Evolutionary conservation across 306 rosid genomes (phyloP).

Genomic region (Citrullus colocynthis): DNA sequence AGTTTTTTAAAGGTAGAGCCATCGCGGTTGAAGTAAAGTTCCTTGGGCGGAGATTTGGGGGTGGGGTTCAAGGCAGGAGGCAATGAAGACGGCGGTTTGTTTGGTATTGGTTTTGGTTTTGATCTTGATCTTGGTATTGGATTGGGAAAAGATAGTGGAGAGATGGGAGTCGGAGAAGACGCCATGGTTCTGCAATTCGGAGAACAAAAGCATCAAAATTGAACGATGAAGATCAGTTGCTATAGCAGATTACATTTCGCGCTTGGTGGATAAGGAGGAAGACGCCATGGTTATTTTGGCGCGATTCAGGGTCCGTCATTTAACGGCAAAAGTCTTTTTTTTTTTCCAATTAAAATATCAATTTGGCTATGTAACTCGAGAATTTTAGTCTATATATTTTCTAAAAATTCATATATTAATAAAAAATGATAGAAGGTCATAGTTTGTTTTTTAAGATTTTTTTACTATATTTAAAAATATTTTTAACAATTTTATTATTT

Average conservation of each 20-base stretch:
- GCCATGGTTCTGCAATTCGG: slow-evolving; percentile 32
- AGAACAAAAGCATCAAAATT: neutral
- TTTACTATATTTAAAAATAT: too few species aligned
- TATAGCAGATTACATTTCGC: too few species aligned
- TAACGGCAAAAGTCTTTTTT: neutral
- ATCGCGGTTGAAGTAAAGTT: slow-evolving; percentile 62
- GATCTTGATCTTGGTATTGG: neutral
- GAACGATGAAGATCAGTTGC: neutral
- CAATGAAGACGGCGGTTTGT: slow-evolving; percentile 17
- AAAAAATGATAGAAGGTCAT: too few species aligned
- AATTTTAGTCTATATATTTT: too few species aligned
- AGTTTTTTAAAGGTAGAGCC: slow-evolving; percentile 64
- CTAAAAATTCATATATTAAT: too few species aligned
- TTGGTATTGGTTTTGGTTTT: slow-evolving; percentile 1
- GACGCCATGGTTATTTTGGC: neutral
- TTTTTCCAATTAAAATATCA: too few species aligned
- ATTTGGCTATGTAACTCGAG: too few species aligned
- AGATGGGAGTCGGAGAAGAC: slow-evolving; percentile 38
- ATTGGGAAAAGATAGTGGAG: slow-evolving; percentile 40
- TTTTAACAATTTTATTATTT: too few species aligned
- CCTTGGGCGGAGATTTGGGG: slow-evolving; percentile 54
- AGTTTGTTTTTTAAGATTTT: too few species aligned
- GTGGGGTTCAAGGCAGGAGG: slow-evolving; percentile 24
- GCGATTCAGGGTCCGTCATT: neutral
- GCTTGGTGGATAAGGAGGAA: neutral